Base-by-base conservation (phyloP, 352 stramenopile species). In the Elongisporangium anandrum region DNA sequence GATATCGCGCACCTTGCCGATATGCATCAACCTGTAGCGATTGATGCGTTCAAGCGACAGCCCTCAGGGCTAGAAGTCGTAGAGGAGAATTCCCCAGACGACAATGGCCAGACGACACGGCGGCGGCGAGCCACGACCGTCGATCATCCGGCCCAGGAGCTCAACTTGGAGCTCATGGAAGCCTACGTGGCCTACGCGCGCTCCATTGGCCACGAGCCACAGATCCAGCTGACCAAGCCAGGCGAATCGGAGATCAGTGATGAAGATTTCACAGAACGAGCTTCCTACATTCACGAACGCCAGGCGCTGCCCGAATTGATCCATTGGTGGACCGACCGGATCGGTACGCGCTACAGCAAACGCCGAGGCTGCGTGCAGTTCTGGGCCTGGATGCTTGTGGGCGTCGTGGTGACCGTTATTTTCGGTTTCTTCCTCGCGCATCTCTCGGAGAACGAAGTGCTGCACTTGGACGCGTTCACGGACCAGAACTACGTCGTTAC, bases 101-200 rank as follows among this genome's bases (percentile, higher is more conserved):
- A 69, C 3, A 56, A 73, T 54, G 52, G 81, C 10, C 8, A 62
- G 54, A 59, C 61, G 38, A 15, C 16, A 51, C 29, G 16, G 19
- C 29, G 23, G 53, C 39, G 97, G 72, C 87, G 85, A 64, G 96
- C 96, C 65, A 85, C 34, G 13, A 45, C 34, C 34, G 34, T 64
- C 8, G 63, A 97, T 29, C 70, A 85, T 29, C 53, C 97, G 1
- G 90, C 98, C 62, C 85, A 73, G 49, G 97, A 86, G 69, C 85
- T 90, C 23, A 98, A 98, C 68, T 89, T 75, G 1, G 90, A 97
- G 71, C 81, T 99, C 10, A 68, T 99, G 51, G 94, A 99, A 68
- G 95, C 95, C 22, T 97, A 97, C 66, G 72, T 98, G 4, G 83
- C 96, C 22, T 98, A 98, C 70, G 81, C 98, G 57, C 93, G 87